Evolutionary conservation across 208 protist genomes (phyloP).

Genomic region (Wallacemonas sp.): DNA sequence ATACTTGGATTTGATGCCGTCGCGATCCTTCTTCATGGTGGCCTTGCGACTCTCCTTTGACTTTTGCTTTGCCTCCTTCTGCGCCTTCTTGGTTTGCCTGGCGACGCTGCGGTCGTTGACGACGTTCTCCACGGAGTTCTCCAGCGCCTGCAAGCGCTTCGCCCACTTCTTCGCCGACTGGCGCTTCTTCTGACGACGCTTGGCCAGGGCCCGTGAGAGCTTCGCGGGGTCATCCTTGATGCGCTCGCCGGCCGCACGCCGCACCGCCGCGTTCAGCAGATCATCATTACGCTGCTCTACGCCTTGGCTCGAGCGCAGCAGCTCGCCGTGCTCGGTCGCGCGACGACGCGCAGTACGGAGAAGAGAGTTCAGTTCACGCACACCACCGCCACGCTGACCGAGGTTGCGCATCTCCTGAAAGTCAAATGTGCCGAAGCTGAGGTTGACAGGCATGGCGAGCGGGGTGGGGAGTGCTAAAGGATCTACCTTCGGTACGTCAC

Average conservation of each 20-base stretch:
- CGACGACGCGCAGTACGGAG: conserved; percentile 48
- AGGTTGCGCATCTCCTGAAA: conserved; percentile 71
- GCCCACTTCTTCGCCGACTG: conserved; percentile 80
- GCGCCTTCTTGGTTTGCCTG: conserved; percentile 30
- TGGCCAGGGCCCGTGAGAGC: conserved; percentile 63
- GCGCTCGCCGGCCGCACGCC: conserved; percentile 54
- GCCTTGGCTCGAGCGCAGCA: conserved; percentile 41
- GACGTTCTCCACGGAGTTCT: conserved; percentile 71
- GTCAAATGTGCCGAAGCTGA: conserved; percentile 82
- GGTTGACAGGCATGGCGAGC: conserved; percentile 47
- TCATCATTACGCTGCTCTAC: conserved; percentile 48
- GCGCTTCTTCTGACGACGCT: conserved; percentile 75
- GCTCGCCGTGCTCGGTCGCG: conserved; percentile 24
- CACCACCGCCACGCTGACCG: conserved; percentile 70
- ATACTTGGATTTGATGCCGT: background rate
- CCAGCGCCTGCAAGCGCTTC: conserved; percentile 47
- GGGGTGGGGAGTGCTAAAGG: conserved; percentile 10
- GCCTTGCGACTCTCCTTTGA: conserved; percentile 22
- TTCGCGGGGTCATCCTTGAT: conserved; percentile 74
- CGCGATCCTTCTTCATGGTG: conserved; percentile 8
- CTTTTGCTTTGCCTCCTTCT: conserved; percentile 15
- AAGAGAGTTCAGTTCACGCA: conserved; percentile 61
- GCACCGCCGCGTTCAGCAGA: conserved; percentile 52
- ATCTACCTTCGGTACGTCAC: background rate
- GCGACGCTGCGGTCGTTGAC: conserved; percentile 51